Percentiles rank a stretch among this genome's conserved stretches.
Conservation (phyloP, 2,329 filamentous ascomycete species). For the Tolypocladium sp. region DNA sequence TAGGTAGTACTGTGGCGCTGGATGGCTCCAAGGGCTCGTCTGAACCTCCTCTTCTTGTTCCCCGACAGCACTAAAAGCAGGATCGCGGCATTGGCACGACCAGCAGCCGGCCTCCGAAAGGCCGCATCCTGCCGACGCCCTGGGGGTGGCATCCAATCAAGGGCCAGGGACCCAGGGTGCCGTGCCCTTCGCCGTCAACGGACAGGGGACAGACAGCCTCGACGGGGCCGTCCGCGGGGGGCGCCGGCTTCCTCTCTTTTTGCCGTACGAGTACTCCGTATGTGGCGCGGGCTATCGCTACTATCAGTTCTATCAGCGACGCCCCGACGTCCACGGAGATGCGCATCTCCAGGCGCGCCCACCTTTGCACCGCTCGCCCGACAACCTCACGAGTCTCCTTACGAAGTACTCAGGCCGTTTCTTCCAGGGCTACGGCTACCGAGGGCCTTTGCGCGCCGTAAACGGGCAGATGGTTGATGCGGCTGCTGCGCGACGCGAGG, state of each 20-base stretch:
- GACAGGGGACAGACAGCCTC: neutral
- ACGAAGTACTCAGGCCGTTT: neutral
- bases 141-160: neutral
- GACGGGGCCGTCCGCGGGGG: neutral
- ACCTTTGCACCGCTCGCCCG: neutral
- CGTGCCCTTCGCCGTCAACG: too few relatives aligned
- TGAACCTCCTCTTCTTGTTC: neutral
- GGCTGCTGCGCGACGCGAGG: neutral
- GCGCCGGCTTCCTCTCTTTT: neutral
- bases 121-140: neutral
- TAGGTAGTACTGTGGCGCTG: too few relatives aligned
- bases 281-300: neutral
- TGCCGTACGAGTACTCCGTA: neutral
- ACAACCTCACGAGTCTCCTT: neutral
- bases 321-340: neutral
- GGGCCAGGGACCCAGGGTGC: neutral
- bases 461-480: neutral
- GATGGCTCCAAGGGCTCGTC: too few relatives aligned
- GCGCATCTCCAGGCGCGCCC: neutral
- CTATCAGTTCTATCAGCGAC: neutral
- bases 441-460: neutral
- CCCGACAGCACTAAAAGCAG: too few relatives aligned
- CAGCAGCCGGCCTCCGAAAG: neutral
- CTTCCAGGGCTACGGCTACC: neutral
- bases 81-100: neutral